Conservation (phyloP, 2,329 filamentous ascomycete genomes). For the Alternaria gaisen region DNA sequence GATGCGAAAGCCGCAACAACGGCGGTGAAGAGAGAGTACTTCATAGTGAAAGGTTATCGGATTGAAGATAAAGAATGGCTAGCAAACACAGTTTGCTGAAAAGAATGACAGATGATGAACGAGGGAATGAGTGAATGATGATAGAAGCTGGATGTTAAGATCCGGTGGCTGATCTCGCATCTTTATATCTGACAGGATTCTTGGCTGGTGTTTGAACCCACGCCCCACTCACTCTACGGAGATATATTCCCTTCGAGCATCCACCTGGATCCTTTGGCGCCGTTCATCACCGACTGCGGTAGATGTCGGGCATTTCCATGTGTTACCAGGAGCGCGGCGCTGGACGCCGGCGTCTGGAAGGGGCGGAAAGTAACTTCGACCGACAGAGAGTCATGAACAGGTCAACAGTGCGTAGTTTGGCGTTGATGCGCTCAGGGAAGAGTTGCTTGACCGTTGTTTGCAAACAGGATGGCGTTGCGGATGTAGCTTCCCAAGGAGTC, state of each 20-base stretch:
- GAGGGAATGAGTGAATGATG: slow-evolving; percentile 22
- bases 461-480: slow-evolving; percentile 1
- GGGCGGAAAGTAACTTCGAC: neutral
- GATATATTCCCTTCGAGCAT: slow-evolving; percentile 9
- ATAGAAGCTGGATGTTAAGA: neutral
- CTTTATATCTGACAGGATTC: slow-evolving; percentile 24
- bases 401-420: neutral
- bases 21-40: slow-evolving; percentile 28
- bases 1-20: slow-evolving; percentile 29
- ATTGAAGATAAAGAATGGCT: slow-evolving; percentile 25
- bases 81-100: slow-evolving; percentile 34
- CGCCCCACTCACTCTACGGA: slow-evolving; percentile 19
- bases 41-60: slow-evolving; percentile 24
- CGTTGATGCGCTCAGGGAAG: neutral
- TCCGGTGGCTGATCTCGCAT: slow-evolving; percentile 1
- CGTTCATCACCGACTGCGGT: slow-evolving; percentile 12
- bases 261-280: neutral
- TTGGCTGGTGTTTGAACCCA: slow-evolving; percentile 15
- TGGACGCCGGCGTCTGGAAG: slow-evolving; percentile 1
- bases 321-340: neutral
- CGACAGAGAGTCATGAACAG: neutral
- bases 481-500: neutral
- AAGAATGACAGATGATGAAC: neutral
- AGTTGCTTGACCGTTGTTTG: neutral
- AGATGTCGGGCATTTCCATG: neutral